A percentile compares a stretch with the other conserved stretches of the same genome.
Evolutionary conservation across 2,329 filamentous ascomycete genomes (phyloP).

Genomic region (Hymenoscyphus scutula): DNA sequence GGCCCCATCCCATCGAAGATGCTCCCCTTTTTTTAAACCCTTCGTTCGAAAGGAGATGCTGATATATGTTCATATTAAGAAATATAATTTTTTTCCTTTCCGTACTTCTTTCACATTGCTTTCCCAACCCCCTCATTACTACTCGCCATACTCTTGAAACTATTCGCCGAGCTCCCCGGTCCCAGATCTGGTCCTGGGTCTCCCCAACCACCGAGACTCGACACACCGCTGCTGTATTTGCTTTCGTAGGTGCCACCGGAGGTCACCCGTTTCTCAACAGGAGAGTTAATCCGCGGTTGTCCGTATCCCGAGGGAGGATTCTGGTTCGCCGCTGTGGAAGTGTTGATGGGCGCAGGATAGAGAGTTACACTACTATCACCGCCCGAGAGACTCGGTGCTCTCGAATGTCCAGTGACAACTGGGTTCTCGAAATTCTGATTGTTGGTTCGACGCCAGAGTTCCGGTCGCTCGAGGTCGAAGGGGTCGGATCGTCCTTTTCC

Average conservation of each 20-base stretch:
- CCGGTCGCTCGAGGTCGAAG: slow-evolving; percentile 60
- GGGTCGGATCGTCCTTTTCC: slow-evolving; percentile 62
- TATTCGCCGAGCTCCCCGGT: slow-evolving; percentile 31
- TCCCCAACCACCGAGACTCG: slow-evolving; percentile 43
- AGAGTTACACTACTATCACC: slow-evolving; percentile 5
- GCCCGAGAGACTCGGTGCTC: slow-evolving; percentile 11
- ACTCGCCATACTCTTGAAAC: slow-evolving; percentile 22
- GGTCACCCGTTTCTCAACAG: neutral
- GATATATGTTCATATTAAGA: slow-evolving; percentile 3
- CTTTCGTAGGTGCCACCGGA: slow-evolving; percentile 22
- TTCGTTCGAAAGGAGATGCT: neutral
- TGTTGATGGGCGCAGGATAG: slow-evolving; percentile 12
- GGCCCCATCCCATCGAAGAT: neutral
- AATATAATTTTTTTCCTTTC: neutral
- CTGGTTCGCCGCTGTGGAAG: slow-evolving; percentile 5
- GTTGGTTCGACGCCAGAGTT: slow-evolving; percentile 39
- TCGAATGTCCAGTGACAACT: slow-evolving; percentile 2
- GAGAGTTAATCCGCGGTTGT: neutral
- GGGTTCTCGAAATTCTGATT: slow-evolving; percentile 3
- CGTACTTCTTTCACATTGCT: slow-evolving; percentile 26
- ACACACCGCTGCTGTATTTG: slow-evolving; percentile 31
- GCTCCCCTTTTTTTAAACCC: no score
- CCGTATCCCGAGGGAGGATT: neutral
- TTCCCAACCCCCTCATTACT: slow-evolving; percentile 28
- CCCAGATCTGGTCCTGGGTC: slow-evolving; percentile 56